Base-by-base conservation (phyloP, 148 eudicot species). In the Gaultheria prostrata region DNA sequence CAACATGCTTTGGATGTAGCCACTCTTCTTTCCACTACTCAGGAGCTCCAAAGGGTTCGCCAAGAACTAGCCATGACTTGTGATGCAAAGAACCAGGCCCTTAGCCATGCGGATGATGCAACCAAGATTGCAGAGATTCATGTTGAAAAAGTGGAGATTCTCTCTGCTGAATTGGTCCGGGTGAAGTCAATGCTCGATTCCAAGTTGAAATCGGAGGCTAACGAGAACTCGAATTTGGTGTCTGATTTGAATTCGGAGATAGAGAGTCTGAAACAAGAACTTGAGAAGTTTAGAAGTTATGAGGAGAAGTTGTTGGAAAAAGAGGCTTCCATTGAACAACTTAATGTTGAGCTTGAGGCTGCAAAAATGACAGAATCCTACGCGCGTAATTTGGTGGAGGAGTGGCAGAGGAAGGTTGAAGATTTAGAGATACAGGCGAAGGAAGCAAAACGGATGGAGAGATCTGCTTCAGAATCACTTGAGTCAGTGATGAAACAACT, bases 91-190 rank as follows among this genome's bases (percentile, higher is more conserved):
- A 90, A 92, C 81, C 92, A 89, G 88, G 98, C 98, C 48, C 92
- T 95, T 43, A 86, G 61, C 33, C 92, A 95, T 90, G 98, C 98
- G 35, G 98, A 95, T 67, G 98, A 95, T 85, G 97, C 94, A 39
- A 90, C 95, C 43, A 95, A 90, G 88, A 84, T 93, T 85, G 98
- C 98, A 11, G 97, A 94, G 87, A 88, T 86, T 86, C 95, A 94
- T 74, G 95, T 90, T 15, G 93, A 88, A 82, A 93, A 94, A 83
- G 95, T 88, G 53, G 95, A 89, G 71, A 74, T 77, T 28, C 89
- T 95, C 45, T 90, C 95, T 1, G 88, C 94, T 83, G 98, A 95
- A 90, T 61, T 95, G 86, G 87, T 74, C 8, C 90, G 84, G 54
- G 81, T 95, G 89, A 94, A 93, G 91, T 91, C 84, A 8, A 83